Evolutionary conservation across 768 basidiomycete species (phyloP), one percentile per base, ranked within the genome.

Genomic region (Amanita exitialis): DNA sequence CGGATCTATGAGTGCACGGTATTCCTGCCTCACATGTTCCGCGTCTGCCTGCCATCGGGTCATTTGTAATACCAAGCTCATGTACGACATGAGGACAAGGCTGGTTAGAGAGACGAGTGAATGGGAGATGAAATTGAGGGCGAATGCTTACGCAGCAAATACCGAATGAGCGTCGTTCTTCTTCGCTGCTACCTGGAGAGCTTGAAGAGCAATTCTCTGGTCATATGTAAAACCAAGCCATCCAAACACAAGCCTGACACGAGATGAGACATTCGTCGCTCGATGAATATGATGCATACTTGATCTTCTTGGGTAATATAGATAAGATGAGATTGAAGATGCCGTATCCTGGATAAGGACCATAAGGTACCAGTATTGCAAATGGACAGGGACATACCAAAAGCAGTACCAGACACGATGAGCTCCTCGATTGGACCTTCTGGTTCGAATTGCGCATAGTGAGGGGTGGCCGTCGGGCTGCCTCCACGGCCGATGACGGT

Each of bases 281-380:
- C 13, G 6, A 35, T 18, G 8, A 12, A 9, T 44, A 15, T 18
- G 38, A 12, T 8, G 61, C 77, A 49, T 55, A 86, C 84, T 83
- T 80, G 49, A 83, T 68, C 58, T 76, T 80, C 54, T 80, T 79
- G 15, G 88, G 89, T 12, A 90, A 66, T 15, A 90, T 63, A 3
- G 85, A 88, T 53, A 90, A 80, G 8, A 89, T 81, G 43, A 90
- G 74, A 60, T 90, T 90, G 67, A 90, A 90, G 21, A 90, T 60
- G 0, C 86, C 85, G 58, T 69, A 82, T 0, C 78, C 74, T 69
- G 50, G 34, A 23, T 13, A 45, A 28, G 8, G 3, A 43, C 27
- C 43, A 48, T 38, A 2, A 49, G 34, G 6, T 20, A 28, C 12
- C 16, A 27, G 65, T 57, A 43, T 67, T 66, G 41, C 10, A 20